These are phyloP conservation scores for Terfezia claveryi DNA, from an alignment of 495 filamentous ascomycete species.

Conservation along the genomic window DNA sequence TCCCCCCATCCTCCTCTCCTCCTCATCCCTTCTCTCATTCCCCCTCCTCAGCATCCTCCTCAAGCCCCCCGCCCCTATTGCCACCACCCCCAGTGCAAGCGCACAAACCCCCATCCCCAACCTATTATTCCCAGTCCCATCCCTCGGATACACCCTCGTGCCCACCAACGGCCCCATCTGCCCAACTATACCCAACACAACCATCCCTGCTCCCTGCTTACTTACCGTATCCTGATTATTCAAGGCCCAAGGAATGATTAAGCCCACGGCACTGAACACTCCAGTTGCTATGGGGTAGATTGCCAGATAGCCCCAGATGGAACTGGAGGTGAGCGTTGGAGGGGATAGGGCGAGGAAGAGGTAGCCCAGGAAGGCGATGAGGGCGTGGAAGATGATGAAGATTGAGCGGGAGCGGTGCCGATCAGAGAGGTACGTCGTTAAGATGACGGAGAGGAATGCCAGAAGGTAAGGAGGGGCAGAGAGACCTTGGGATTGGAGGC, in stretches of 20 bases:
- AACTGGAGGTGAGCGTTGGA: not conserved
- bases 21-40: constrained; percentile 36
- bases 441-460: constrained; percentile 46
- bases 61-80: constrained; percentile 31
- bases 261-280: constrained; percentile 44
- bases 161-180: constrained; percentile 54
- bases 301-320: constrained; percentile 36
- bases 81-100: constrained; percentile 49
- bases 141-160: constrained; percentile 41
- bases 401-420: constrained; percentile 46
- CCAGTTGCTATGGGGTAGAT: constrained; percentile 50
- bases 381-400: constrained; percentile 38
- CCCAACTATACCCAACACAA: constrained; percentile 45
- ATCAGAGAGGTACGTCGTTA: constrained; percentile 51
- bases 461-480: constrained; percentile 64
- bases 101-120: constrained; percentile 47
- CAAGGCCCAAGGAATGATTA: constrained; percentile 53
- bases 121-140: constrained; percentile 39
- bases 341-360: constrained; percentile 38
- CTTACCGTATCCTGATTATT: constrained; percentile 58
- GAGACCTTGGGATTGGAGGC: constrained; percentile 55
- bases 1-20: constrained; percentile 23
- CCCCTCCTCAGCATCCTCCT: constrained; percentile 37
- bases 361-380: constrained; percentile 50
- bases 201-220: constrained; percentile 46